Evolutionary conservation across 2,329 filamentous ascomycete genomes (phyloP).

Genomic region (Neofusicoccum ribis): DNA sequence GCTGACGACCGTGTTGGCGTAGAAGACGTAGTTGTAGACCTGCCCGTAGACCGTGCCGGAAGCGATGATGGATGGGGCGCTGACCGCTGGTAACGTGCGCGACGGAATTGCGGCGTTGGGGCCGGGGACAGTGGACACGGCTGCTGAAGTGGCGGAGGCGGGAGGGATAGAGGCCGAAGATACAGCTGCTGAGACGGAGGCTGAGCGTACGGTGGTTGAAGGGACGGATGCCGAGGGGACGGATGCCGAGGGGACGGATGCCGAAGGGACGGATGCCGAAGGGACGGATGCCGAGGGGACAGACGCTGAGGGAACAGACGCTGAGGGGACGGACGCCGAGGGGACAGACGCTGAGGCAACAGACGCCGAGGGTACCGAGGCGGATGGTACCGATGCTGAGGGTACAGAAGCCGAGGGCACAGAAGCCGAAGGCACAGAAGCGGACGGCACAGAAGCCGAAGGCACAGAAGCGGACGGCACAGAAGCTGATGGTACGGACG

Average conservation of each 20-base stretch:
- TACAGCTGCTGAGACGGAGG: no score
- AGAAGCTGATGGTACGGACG: no score
- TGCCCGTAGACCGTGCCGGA: conserved; percentile 15
- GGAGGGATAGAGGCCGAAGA: neutral
- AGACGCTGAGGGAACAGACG: no score
- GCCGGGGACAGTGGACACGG: no score
- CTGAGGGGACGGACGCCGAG: no score
- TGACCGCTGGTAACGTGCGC: neutral
- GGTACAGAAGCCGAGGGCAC: no score
- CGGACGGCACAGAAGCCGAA: accelerated
- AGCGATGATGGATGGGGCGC: conserved; percentile 9
- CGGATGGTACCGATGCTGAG: no score
- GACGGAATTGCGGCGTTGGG: neutral
- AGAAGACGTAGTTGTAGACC: conserved; percentile 20
- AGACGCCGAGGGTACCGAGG: no score
- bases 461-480: neutral
- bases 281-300: no score
- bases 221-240: neutral
- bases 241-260: neutral
- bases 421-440: no score
- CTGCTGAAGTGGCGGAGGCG: neutral
- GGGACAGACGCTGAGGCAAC: no score
- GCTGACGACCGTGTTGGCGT: conserved; percentile 17
- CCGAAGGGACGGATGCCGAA: no score
- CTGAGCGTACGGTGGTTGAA: neutral